Evolutionary conservation across 2,329 filamentous ascomycete species (phyloP), one percentile per base, ranked within the genome.

Genomic region (Aspergillus proliferans): DNA sequence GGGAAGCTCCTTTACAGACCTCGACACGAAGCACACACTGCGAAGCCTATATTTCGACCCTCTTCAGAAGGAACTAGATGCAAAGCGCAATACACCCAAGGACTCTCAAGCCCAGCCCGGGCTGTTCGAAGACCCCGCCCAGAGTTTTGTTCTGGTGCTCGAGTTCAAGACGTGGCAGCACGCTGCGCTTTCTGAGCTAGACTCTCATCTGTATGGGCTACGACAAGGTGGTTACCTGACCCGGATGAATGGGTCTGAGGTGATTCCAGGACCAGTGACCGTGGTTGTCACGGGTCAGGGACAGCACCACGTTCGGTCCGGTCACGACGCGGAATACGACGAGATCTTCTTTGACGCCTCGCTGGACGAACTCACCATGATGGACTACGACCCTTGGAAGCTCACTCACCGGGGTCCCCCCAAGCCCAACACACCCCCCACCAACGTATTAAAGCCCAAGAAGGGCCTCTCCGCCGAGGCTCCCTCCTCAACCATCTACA

Each of bases 61-160:
- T 10, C 53, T 67, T 2, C n/a, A 58, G 22, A 41, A 34, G 3
- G 50, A 48, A 8, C 39, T 65, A 7, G 53, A 59, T 28, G 33
- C 46, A 1, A 48, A 56, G 19, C 36, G 12, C 33, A 50, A 38
- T 12, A 24, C 39, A 3, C 22, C 46, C 8, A 28, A 28, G 4
- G 34, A 19, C 34, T 3, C 34, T 38, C 34, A n/a, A 19, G 22
- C 14, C 7, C 40, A 48, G 15, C 14, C 34, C 4, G 30, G 15
- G 1, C 54, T 56, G 6, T 50, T 50, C 2, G 18, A 49, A 4
- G 44, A 58, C 14, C 39, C 53, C 0, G 14, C 33, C 3, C 52
- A 45, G 14, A 45, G 58, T 2, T 63, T 64, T 34, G 49, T 56
- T 28, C 52, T 67, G 6, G 48, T 61, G 3, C 41, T 67, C 39